Percentiles rank a stretch among this genome's conserved stretches.
Evolutionary conservation across 805 yeast species (phyloP).

Genomic region (Teunomyces aglyptinius): DNA sequence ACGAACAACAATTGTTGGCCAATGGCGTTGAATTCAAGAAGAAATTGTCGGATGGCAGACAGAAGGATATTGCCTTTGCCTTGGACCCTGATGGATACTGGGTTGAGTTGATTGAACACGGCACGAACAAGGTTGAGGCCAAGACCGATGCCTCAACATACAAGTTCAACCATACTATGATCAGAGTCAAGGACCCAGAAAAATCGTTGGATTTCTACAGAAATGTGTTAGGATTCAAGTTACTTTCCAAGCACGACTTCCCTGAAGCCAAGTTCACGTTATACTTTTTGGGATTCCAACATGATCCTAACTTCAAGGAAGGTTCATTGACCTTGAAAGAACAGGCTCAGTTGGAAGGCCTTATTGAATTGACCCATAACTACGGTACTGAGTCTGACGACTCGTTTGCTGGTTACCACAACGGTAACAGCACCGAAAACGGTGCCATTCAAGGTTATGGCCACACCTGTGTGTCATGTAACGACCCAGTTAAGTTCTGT

Average conservation of each 20-base stretch:
- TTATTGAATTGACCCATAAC: conserved; percentile 89
- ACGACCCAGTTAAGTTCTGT: conserved; percentile 59
- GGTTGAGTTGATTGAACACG: conserved; percentile 81
- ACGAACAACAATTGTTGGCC: conserved; percentile 57
- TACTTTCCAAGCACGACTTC: conserved; percentile 55
- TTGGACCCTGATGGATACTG: conserved; percentile 97
- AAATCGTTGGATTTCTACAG: conserved; percentile 76
- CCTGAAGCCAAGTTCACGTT: conserved; percentile 77
- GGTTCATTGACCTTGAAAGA: conserved; percentile 30
- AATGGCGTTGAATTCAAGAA: conserved; percentile 77
- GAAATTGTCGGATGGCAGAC: conserved; percentile 85
- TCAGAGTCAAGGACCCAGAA: conserved; percentile 83
- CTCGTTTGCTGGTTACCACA: conserved; percentile 70
- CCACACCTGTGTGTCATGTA: conserved; percentile 73
- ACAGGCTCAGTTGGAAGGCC: conserved; percentile 55
- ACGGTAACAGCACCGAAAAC: conserved; percentile 59
- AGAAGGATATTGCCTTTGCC: conserved; percentile 88
- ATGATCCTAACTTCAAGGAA: conserved; percentile 42
- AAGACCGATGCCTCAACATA: conserved; percentile 40
- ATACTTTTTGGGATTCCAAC: conserved; percentile 79
- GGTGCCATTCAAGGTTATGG: conserved; percentile 80
- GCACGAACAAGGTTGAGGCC: conserved; percentile 38
- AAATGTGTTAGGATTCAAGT: conserved; percentile 76
- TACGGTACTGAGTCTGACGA: conserved; percentile 90
- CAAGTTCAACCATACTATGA: conserved; percentile 86